Evolutionary conservation across 1,139 yeast species (phyloP).

Genomic region (Taiozyma onychis): DNA sequence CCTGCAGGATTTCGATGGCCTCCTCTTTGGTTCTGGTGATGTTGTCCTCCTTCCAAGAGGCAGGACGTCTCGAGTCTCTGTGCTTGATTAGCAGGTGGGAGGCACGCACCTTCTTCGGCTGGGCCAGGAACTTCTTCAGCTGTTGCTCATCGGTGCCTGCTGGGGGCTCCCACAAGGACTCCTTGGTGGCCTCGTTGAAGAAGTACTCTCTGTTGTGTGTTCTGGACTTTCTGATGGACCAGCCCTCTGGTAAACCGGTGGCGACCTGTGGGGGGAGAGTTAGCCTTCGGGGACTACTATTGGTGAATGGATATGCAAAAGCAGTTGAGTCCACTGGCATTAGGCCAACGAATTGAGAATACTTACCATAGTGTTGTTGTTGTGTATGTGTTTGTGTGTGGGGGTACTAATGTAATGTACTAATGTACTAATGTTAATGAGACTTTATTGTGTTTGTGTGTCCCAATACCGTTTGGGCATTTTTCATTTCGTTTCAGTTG

Average conservation of each 20-base stretch:
- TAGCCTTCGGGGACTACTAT: neutral
- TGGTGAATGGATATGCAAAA: neutral
- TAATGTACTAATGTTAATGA: no score
- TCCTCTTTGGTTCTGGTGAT: conserved; percentile 80
- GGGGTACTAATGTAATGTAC: no score
- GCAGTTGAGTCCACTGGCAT: no score
- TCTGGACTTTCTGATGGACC: conserved; percentile 77
- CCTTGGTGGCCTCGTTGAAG: conserved; percentile 61
- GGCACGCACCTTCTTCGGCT: conserved; percentile 59
- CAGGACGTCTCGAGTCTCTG: conserved; percentile 77
- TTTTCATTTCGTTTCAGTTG: neutral
- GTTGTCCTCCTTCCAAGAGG: conserved; percentile 80
- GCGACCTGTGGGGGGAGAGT: conserved; percentile 4
- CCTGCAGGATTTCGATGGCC: conserved; percentile 60
- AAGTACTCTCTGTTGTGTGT: conserved; percentile 84
- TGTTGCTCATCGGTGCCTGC: conserved; percentile 65
- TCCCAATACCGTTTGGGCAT: no score
- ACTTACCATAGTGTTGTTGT: neutral
- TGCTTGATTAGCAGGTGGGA: conserved; percentile 81
- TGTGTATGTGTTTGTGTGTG: no score
- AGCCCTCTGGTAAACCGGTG: conserved; percentile 79
- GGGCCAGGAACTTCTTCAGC: conserved; percentile 50
- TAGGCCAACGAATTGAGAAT: neutral
- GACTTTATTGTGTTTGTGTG: no score
- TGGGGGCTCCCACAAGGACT: conserved; percentile 92